Evolutionary conservation across 495 filamentous ascomycete species (phyloP).

Genomic region (Penicillium crystallinum): DNA sequence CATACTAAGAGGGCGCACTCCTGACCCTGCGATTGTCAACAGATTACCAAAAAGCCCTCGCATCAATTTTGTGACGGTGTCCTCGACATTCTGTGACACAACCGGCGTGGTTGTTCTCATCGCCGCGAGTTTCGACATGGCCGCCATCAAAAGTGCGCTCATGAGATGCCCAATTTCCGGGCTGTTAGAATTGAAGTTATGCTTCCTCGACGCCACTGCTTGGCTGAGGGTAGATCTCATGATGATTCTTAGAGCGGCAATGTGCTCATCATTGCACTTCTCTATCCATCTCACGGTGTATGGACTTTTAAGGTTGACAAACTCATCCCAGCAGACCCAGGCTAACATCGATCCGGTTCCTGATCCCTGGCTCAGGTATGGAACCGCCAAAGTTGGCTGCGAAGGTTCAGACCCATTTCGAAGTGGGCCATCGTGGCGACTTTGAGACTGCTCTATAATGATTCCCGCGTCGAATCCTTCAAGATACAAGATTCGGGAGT

Average conservation of each 20-base stretch:
- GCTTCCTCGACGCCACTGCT: not conserved
- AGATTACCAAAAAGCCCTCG: constrained; percentile 26
- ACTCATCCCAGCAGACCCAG: constrained; percentile 29
- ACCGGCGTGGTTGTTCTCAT: constrained; percentile 17
- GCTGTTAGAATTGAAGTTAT: not conserved
- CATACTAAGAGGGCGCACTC: constrained; percentile 25
- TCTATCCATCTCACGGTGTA: constrained; percentile 25
- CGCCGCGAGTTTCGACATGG: constrained; percentile 24
- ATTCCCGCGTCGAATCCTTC: not conserved
- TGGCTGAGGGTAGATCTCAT: constrained; percentile 10
- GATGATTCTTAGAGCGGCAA: constrained; percentile 20
- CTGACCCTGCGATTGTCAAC: constrained; percentile 23
- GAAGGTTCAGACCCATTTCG: not conserved
- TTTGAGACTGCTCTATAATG: not conserved
- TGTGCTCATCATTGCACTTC: constrained; percentile 24
- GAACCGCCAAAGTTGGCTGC: not conserved
- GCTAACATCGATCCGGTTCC: constrained; percentile 24
- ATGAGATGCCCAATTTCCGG: not conserved
- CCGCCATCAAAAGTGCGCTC: constrained; percentile 10
- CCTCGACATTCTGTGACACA: constrained; percentile 11
- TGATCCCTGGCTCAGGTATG: constrained; percentile 2
- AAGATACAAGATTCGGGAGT: not conserved
- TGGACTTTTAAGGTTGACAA: constrained; percentile 22
- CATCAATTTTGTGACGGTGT: constrained; percentile 25
- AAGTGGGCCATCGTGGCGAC: not conserved